Base-by-base conservation (phyloP, 306 rosid genomes). In the Vigna hirtella region DNA sequence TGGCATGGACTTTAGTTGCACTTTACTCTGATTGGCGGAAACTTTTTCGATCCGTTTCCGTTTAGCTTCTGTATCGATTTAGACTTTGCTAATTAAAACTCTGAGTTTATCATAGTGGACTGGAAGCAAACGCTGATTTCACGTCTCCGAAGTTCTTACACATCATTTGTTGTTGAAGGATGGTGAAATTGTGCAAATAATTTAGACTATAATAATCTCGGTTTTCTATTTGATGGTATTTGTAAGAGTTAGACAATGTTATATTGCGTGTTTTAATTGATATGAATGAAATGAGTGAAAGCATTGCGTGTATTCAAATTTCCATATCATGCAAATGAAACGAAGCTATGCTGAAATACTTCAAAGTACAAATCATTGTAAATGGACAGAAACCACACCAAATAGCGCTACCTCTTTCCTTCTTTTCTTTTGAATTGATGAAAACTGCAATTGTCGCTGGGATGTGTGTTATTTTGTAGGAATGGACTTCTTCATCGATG, bases 1-100 rank as follows among this genome's bases (percentile, higher is more conserved):
- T 69, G 22, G 58, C 73, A 55, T 77, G 45, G 59, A 79, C 81
- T 79, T 72, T 26, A 47, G 45, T 76, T 5, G 81, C 10, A 40
- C 13, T 49, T 67, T 72, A 38, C 64, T 59, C 42, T 80, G 76
- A 80, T 80, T 79, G 48, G n/a, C 15, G 49, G 48, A 50, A 57
- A 66, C 17, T 67, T 56, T 32, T 67, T 68, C 71, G 89, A 79
- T 86, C 85, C 72, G 52, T 13, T 72, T 78, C 58, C 62, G 6
- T 69, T 75, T 34, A 14, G 76, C 73, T 71, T 71, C 32, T 67
- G 47, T 42, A 15, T 56, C 26, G 45, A 49, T 42, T 82, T 65
- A 15, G 32, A 30, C 72, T 76, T 9, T 72, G 74, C 76, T 74
- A 7, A 66, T 69, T 8, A 13, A 52, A n/a, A 22, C 63, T 53